phyloP scores from a whole-genome alignment of 352 stramenopile species.

The Globisporangium cystogenes region DNA sequence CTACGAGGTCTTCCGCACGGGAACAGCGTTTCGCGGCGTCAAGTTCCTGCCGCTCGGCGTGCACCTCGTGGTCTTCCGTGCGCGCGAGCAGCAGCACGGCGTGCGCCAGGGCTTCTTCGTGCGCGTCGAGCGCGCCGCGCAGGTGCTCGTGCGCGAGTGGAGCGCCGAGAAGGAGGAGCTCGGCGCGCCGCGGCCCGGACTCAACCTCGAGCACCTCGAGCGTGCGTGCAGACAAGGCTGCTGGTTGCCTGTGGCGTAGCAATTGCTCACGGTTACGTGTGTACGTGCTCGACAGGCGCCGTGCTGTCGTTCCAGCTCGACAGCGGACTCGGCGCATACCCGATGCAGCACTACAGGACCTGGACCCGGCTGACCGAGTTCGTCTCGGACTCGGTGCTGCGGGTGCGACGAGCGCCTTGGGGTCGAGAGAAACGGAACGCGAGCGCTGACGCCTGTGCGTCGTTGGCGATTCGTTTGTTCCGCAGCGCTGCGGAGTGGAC shows the following conservation, averaged over 20 bases:
- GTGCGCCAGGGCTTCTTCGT: slow-evolving; percentile 84
- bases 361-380: slow-evolving; percentile 69
- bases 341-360: slow-evolving; percentile 65
- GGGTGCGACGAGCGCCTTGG: slow-evolving; percentile 29
- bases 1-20: slow-evolving; percentile 84
- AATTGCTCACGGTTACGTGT: neutral
- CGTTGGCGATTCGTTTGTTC: neutral
- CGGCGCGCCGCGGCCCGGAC: slow-evolving; percentile 31
- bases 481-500: slow-evolving; percentile 60
- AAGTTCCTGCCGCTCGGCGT: slow-evolving; percentile 80
- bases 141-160: slow-evolving; percentile 78
- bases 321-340: slow-evolving; percentile 69
- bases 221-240: slow-evolving; percentile 42
- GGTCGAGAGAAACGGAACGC: too few relatives aligned
- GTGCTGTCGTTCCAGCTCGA: slow-evolving; percentile 80
- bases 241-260: too few relatives aligned
- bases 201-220: slow-evolving; percentile 69
- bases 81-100: slow-evolving; percentile 69
- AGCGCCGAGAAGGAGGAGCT: slow-evolving; percentile 75
- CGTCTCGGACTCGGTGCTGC: slow-evolving; percentile 55
- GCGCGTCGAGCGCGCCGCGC: slow-evolving; percentile 41
- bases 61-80: slow-evolving; percentile 81
- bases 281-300: slow-evolving; percentile 23
- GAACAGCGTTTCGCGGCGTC: slow-evolving; percentile 72
- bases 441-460: neutral